Evolutionary conservation across 2,329 filamentous ascomycete genomes (phyloP), one percentile per base, ranked within the genome.

Genomic region (Aspergillus ochraceoroseus): DNA sequence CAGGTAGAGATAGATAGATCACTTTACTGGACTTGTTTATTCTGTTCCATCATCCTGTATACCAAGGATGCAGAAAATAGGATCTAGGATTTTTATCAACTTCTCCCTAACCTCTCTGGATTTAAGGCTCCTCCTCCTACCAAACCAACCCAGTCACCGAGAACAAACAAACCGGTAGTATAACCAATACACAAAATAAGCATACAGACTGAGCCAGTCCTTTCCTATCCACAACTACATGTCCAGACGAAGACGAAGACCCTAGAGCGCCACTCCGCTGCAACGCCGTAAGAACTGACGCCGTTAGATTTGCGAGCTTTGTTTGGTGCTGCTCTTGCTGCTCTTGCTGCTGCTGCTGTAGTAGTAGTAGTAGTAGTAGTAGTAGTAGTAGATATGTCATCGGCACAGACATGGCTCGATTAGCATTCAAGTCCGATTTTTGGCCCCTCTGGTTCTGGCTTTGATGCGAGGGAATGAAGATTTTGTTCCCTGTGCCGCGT

Each of bases 401-500:
- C n/a, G n/a, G n/a, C n/a, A n/a, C n/a, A n/a, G n/a, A n/a, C n/a
- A n/a, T n/a, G n/a, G n/a, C n/a, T n/a, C n/a, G n/a, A n/a, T n/a
- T n/a, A n/a, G n/a, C n/a, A n/a, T n/a, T n/a, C n/a, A n/a, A n/a
- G n/a, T n/a, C n/a, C n/a, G n/a, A n/a, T n/a, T n/a, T n/a, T n/a
- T n/a, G n/a, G n/a, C n/a, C n/a, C n/a, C n/a, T n/a, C n/a, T n/a
- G n/a, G n/a, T n/a, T n/a, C 19, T 27, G 23, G 22, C 11, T 13
- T n/a, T 27, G 9, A 18, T 31, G 27, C 11, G 53, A 49, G 3
- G 58, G 49, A 12, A 65, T 46, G 14, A 49, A 46, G 30, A 65
- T 41, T 2, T 52, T 55, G 47, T 65, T 67, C n/a, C 43, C 53
- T 38, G 61, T 49, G 11, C 64, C 64, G 7, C 49, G 43, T 11